Evolutionary conservation across 2,329 filamentous ascomycete genomes (phyloP).

Genomic region (Xylariaceae sp.): DNA sequence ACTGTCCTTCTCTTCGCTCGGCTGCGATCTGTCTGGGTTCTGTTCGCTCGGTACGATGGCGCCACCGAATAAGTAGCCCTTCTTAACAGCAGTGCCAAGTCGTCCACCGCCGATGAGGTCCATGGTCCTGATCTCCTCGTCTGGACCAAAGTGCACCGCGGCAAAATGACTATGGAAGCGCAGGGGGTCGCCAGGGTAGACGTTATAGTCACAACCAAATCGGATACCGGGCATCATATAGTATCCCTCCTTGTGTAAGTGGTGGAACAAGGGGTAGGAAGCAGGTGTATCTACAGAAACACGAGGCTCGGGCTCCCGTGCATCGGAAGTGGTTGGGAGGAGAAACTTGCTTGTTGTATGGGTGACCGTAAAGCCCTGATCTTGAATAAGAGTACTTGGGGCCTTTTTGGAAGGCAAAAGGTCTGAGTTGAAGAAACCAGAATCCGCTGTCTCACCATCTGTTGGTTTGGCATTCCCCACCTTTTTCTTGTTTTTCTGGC

Average conservation of each 20-base stretch:
- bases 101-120: constrained; percentile 84
- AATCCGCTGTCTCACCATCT: constrained; percentile 6
- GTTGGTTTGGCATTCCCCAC: not conserved
- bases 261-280: constrained; percentile 74
- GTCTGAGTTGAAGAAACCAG: constrained; percentile 20
- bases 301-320: constrained; percentile 2
- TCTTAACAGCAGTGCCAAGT: constrained; percentile 92
- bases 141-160: constrained; percentile 80
- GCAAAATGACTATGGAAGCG: constrained; percentile 96
- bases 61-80: constrained; percentile 85
- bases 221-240: constrained; percentile 89
- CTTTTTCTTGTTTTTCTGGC: constrained; percentile 14
- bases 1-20: not conserved
- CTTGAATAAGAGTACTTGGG: constrained; percentile 9
- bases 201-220: constrained; percentile 91
- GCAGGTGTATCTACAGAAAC: constrained; percentile 35
- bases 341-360: constrained; percentile 40
- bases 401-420: constrained; percentile 7
- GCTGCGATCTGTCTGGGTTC: not conserved
- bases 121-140: constrained; percentile 79
- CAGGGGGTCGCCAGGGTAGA: constrained; percentile 92
- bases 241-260: constrained; percentile 76
- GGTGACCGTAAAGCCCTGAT: constrained; percentile 28
- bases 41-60: constrained; percentile 19
- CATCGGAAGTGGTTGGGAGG: constrained; percentile 14